phyloP scores from a whole-genome alignment of 129 eudicot genomes.

The Chrysanthemum makinoi region DNA sequence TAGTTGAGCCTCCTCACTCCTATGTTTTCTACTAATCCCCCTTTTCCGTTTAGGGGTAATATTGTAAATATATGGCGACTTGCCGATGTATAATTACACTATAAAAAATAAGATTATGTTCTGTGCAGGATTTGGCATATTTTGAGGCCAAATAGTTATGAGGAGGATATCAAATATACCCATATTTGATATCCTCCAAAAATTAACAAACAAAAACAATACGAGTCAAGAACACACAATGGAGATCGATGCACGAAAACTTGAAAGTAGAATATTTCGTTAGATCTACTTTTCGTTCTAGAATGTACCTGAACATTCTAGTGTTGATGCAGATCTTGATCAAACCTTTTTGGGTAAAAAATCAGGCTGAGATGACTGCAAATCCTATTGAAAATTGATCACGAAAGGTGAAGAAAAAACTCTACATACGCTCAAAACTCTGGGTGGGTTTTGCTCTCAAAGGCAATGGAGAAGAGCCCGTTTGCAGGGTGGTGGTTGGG shows the following conservation, averaged over 20 bases:
- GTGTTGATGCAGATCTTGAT: slow-evolving; percentile 57
- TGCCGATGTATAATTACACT: slow-evolving; percentile 66
- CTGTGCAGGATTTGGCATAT: slow-evolving; percentile 70
- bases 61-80: slow-evolving; percentile 43
- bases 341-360: slow-evolving; percentile 62
- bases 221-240: slow-evolving; percentile 22
- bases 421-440: slow-evolving; percentile 34
- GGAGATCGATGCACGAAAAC: too few relatives aligned
- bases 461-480: slow-evolving; percentile 95
- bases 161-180: slow-evolving; percentile 36
- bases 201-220: slow-evolving; percentile 50
- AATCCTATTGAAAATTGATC: slow-evolving; percentile 16
- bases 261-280: not conserved
- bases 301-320: slow-evolving; percentile 70
- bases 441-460: slow-evolving; percentile 40
- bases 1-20: slow-evolving; percentile 55
- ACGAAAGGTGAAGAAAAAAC: slow-evolving; percentile 19
- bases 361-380: slow-evolving; percentile 46
- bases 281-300: slow-evolving; percentile 47
- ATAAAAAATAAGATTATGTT: slow-evolving; percentile 37
- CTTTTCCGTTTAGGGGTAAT: slow-evolving; percentile 42
- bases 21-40: slow-evolving; percentile 36
- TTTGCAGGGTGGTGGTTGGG: slow-evolving; percentile 86
- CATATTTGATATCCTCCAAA: slow-evolving; percentile 51
- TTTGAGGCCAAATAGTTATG: slow-evolving; percentile 48